Evolutionary conservation across 176 grass and related monocot species (phyloP).

Genomic region (Carex cristatella): DNA sequence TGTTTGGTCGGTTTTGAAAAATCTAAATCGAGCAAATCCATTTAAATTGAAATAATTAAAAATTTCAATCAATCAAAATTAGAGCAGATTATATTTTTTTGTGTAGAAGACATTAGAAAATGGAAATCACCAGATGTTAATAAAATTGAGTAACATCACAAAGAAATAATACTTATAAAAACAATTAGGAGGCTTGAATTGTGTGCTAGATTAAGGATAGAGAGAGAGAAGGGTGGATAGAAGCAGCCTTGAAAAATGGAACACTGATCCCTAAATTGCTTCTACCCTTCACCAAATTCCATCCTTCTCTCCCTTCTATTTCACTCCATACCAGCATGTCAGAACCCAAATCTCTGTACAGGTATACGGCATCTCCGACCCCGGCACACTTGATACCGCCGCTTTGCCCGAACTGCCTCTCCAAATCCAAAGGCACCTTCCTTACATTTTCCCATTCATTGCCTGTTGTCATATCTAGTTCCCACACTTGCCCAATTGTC

Average conservation of each 20-base stretch:
- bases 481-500: conserved; percentile 29
- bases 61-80: too few relatives aligned
- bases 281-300: conserved; percentile 19
- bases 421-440: conserved; percentile 27
- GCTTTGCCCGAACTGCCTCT: conserved; percentile 1
- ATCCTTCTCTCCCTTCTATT: conserved; percentile 15
- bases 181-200: neutral
- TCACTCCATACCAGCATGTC: conserved; percentile 38
- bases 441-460: conserved; percentile 1
- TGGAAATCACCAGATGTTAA: neutral
- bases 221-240: conserved; percentile 6
- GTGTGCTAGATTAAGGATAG: neutral
- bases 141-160: neutral
- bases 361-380: conserved; percentile 19
- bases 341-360: conserved; percentile 36
- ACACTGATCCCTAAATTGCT: conserved; percentile 10
- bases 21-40: too few relatives aligned
- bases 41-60: too few relatives aligned
- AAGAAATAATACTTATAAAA: neutral
- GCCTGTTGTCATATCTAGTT: neutral
- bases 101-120: neutral
- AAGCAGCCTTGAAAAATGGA: conserved; percentile 2
- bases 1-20: too few relatives aligned
- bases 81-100: neutral
- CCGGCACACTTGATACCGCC: conserved; percentile 26